Percentiles rank a stretch among this genome's conserved stretches.
Conservation (phyloP, 768 basidiomycete species). For the Coprinopsis marcescibilis region DNA sequence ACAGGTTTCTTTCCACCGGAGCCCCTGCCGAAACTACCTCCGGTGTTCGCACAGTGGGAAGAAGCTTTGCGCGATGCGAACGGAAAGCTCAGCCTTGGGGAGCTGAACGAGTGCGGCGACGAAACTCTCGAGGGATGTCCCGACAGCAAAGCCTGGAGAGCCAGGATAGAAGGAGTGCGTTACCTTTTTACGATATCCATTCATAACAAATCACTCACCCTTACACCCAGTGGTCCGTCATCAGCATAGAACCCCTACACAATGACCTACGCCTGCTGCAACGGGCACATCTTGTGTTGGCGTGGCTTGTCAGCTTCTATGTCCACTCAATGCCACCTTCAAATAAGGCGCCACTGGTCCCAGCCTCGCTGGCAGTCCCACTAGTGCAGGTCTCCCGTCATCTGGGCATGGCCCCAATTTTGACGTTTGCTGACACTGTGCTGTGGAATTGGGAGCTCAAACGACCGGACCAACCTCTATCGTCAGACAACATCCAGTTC, state of each 20-base stretch:
- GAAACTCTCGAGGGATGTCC: conserved; percentile 42
- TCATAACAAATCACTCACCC: not conserved
- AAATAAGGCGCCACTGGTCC: conserved; percentile 49
- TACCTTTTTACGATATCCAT: conserved; percentile 6
- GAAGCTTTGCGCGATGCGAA: conserved; percentile 49
- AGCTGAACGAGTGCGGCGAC: conserved; percentile 45
- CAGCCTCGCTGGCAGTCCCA: conserved; percentile 71
- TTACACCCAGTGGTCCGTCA: conserved; percentile 58
- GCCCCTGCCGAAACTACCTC: conserved; percentile 52
- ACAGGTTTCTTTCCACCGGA: conserved; percentile 83
- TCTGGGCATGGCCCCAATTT: conserved; percentile 85
- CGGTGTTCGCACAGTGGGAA: conserved; percentile 67
- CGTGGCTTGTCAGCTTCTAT: conserved; percentile 89
- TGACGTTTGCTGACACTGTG: conserved; percentile 95
- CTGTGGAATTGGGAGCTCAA: conserved; percentile 83
- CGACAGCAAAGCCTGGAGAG: conserved; percentile 66
- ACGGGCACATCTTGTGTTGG: conserved; percentile 83
- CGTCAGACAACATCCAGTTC: conserved; percentile 70
- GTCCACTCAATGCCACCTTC: conserved; percentile 67
- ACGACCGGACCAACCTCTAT: conserved; percentile 51
- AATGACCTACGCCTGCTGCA: conserved; percentile 59
- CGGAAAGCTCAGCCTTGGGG: conserved; percentile 49
- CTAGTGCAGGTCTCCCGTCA: conserved; percentile 67
- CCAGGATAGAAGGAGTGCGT: conserved; percentile 57
- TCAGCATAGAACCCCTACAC: conserved; percentile 50